Percentiles rank a stretch among this genome's conserved stretches.
phyloP scores from a whole-genome alignment of 768 basidiomycete genomes.

The Mycena indigotica region DNA sequence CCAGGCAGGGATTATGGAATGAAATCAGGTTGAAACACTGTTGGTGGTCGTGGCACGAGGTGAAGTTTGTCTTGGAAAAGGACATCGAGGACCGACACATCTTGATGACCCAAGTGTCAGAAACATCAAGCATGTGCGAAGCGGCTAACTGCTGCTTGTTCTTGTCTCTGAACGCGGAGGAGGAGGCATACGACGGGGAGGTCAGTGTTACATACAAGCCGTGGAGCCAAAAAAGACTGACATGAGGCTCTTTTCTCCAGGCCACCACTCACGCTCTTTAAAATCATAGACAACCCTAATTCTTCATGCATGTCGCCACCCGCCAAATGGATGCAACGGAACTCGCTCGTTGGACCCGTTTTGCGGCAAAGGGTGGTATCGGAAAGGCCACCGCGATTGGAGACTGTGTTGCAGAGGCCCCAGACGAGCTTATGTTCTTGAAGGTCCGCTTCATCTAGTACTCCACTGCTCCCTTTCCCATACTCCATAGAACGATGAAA shows the following conservation, averaged over 20 bases:
- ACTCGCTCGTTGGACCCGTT: conserved; percentile 79
- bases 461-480: background rate
- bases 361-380: conserved; percentile 84
- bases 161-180: background rate
- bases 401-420: conserved; percentile 74
- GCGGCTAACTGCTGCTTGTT: background rate
- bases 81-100: too few relatives aligned
- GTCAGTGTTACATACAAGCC: background rate
- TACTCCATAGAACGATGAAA: conserved; percentile 69
- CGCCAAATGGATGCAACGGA: conserved; percentile 65
- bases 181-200: background rate
- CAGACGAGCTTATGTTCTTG: conserved; percentile 85
- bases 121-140: background rate
- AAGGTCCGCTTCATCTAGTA: conserved; percentile 55
- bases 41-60: too few relatives aligned
- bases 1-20: too few relatives aligned
- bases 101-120: background rate
- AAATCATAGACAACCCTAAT: background rate
- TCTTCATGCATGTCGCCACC: background rate
- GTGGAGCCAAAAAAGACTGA: background rate
- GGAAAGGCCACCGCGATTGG: conserved; percentile 73
- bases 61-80: conserved; percentile 24
- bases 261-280: background rate
- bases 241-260: background rate
- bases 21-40: too few relatives aligned